Evolutionary conservation across 108 stramenopile genomes (phyloP).

Genomic region (Fragilaria crotonensis): DNA sequence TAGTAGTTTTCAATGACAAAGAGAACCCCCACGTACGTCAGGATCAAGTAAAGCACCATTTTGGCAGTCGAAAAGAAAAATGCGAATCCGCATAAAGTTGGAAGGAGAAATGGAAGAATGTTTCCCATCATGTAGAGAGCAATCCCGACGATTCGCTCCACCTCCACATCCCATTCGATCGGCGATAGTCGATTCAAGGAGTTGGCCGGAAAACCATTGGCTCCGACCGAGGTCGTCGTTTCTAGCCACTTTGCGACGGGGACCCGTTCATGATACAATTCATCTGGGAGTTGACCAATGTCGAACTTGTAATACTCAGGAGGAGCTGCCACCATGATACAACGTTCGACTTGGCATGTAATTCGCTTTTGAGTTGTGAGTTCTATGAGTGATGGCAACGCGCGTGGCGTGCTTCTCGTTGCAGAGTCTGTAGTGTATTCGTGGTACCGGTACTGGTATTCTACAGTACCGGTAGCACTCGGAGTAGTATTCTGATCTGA

Average conservation of each 20-base stretch:
- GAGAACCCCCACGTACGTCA: conserved; percentile 26
- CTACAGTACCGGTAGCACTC: too few species aligned
- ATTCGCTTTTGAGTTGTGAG: not conserved
- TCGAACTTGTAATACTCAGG: conserved; percentile 43
- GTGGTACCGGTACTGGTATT: too few species aligned
- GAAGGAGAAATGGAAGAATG: conserved; percentile 50
- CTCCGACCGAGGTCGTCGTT: conserved; percentile 8
- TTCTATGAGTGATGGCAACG: too few species aligned
- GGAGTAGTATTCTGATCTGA: too few species aligned
- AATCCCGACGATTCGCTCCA: conserved; percentile 52
- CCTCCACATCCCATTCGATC: conserved; percentile 35
- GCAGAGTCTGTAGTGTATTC: too few species aligned
- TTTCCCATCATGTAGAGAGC: conserved; percentile 52
- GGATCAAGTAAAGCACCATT: conserved; percentile 12
- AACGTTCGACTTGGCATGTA: not conserved
- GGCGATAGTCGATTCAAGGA: conserved; percentile 22
- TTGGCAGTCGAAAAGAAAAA: conserved; percentile 10
- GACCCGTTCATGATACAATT: conserved; percentile 29
- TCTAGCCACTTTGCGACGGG: conserved; percentile 45
- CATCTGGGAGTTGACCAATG: conserved; percentile 39
- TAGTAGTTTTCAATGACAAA: conserved; percentile 14
- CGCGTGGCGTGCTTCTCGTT: too few species aligned
- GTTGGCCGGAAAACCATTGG: conserved; percentile 30
- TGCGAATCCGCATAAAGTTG: conserved; percentile 1
- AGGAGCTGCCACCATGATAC: too few species aligned